Evolutionary conservation across 1,139 yeast species (phyloP).

Genomic region (Sugiyamaella japonica): DNA sequence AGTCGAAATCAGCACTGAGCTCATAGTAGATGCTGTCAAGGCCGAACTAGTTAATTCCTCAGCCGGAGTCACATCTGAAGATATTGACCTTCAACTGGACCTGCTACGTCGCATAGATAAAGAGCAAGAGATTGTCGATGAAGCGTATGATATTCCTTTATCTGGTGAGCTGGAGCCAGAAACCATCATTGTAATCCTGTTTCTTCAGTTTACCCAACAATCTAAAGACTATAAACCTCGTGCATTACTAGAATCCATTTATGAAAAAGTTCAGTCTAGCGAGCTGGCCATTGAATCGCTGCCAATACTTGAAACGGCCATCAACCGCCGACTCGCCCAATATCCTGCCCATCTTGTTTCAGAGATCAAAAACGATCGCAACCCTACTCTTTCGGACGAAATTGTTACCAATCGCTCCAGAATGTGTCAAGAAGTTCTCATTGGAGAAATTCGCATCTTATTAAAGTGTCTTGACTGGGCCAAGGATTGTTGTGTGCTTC

Average conservation of each 20-base stretch:
- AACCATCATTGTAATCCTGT: constrained; percentile 20
- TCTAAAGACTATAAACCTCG: constrained; percentile 20
- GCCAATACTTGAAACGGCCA: constrained; percentile 24
- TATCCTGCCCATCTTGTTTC: constrained; percentile 26
- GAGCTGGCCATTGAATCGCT: constrained; percentile 26
- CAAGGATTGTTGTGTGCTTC: constrained; percentile 18
- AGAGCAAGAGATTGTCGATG: constrained; percentile 35
- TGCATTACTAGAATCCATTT: constrained; percentile 25
- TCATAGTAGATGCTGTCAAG: constrained; percentile 28
- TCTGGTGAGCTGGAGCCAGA: constrained; percentile 32
- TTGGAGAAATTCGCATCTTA: constrained; percentile 34
- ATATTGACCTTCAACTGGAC: constrained; percentile 19
- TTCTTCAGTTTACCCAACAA: constrained; percentile 20
- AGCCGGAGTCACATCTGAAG: constrained; percentile 24
- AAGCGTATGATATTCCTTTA: constrained; percentile 36
- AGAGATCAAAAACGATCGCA: constrained; percentile 19
- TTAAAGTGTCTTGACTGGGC: constrained; percentile 26
- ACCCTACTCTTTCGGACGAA: constrained; percentile 19
- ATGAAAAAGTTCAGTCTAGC: constrained; percentile 26
- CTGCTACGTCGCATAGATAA: constrained; percentile 22
- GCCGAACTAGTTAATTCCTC: constrained; percentile 19
- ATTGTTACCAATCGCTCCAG: constrained; percentile 26
- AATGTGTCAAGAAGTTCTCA: constrained; percentile 33
- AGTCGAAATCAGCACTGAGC: constrained; percentile 56
- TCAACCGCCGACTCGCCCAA: constrained; percentile 26